Conservation (phyloP, 176 grass and related monocot genomes). For the Stipa capillata region DNA sequence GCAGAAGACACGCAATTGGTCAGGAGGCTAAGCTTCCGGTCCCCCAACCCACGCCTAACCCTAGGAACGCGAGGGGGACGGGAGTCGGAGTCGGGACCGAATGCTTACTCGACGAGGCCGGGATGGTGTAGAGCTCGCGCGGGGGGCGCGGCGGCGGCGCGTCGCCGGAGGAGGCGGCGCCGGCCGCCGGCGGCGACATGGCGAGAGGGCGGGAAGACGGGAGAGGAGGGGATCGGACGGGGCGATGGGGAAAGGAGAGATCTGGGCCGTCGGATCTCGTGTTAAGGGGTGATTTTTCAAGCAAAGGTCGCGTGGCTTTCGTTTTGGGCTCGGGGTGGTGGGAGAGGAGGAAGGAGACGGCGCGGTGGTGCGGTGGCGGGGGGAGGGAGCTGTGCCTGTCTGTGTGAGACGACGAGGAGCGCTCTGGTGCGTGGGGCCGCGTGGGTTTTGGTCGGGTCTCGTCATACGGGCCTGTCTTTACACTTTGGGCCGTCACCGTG, state of each 20-base stretch:
- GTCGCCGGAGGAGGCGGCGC: slow-evolving; percentile 30
- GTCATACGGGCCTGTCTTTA: neutral
- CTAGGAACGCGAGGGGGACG: slow-evolving; percentile 10
- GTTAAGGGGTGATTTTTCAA: slow-evolving; percentile 14
- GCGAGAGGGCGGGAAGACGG: slow-evolving; percentile 21
- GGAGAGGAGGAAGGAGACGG: neutral
- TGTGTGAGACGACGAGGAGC: slow-evolving; percentile 8
- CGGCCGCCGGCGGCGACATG: slow-evolving; percentile 37
- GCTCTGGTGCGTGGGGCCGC: neutral
- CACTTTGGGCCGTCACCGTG: too few relatives aligned
- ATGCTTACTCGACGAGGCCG: slow-evolving; percentile 39
- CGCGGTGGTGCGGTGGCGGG: neutral
- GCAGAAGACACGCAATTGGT: neutral
- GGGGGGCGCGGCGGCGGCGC: neutral
- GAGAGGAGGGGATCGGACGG: neutral
- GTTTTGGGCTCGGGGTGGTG: slow-evolving; percentile 7
- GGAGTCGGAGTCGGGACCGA: neutral
- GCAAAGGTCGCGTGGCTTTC: neutral
- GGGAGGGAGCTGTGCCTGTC: neutral
- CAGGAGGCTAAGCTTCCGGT: neutral
- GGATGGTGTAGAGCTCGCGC: slow-evolving; percentile 71
- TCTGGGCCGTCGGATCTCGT: slow-evolving; percentile 40
- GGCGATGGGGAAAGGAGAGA: neutral
- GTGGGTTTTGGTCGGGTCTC: neutral
- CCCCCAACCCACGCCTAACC: slow-evolving; percentile 18